Evolutionary conservation across 1,284 basidiomycete genomes (phyloP), one percentile per base, ranked within the genome.

Genomic region (Tilletia caries): DNA sequence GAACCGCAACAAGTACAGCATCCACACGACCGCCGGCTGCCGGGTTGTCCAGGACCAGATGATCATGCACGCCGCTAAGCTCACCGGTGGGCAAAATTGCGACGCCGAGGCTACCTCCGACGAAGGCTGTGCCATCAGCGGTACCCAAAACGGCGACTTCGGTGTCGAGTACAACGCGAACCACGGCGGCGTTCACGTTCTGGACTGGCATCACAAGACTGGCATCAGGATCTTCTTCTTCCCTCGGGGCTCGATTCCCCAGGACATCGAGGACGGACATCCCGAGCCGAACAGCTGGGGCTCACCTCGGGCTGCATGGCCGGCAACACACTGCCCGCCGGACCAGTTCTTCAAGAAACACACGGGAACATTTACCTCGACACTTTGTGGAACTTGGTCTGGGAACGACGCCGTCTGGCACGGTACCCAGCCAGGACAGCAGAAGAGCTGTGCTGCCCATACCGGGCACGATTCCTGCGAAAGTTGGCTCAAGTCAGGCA

Each of bases 51-150:
- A 71, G 4, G 13, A 13, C 60, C 70, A 69, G 3, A 44, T 64
- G 60, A 65, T 70, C 33, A 74, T 74, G 74, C 67, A 44, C 34
- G 62, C 33, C 23, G 34, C 72, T 65, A 74, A 71, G 65, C 73
- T 75, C 23, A 70, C 74, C 12, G 64, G 71, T 4, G 60, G 67
- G 33, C 67, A 60, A 33, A 84, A 89, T 75, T 92, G 91, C 77
- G 85, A 89, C 70, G 84, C 86, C 3, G 85, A 86, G 29, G 76
- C 84, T 34, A 87, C 88, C 75, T 85, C 75, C 76, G 91, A 91
- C 75, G 82, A 87, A 0, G 89, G 89, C 0, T 92, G 91, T 74
- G 88, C 88, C n/a, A 89, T 91, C 27, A 78, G 84, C 29, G 75
- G 87, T 74, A 48, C 79, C 74, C 65, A 85, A 64, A 65, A 77